Evolutionary conservation across 2,329 filamentous ascomycete species (phyloP), one percentile per base, ranked within the genome.

Genomic region (Amauroascus verrucosus): DNA sequence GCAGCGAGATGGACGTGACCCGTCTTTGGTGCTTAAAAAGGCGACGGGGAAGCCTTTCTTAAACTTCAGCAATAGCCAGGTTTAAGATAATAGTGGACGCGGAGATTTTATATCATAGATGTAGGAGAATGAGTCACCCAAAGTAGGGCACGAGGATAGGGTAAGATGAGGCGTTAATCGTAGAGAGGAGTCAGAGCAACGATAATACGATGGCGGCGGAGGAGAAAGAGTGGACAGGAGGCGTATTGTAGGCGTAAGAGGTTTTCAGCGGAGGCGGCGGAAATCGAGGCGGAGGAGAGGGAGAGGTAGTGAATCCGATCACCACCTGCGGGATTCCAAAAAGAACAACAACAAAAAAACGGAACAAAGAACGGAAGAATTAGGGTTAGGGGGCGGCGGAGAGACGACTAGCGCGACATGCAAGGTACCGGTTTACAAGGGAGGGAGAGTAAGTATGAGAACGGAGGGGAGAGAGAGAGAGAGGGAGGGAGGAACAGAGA

Each of bases 21-120:
- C 57, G 57, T 59, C 57, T 59, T 59, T 54, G 33, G 14, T 26
- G 18, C 16, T 30, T 48, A 48, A 41, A 51, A 54, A 59, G 57
- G 57, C 50, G 57, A 59, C 57, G 57, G 57, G 54, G 41, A 52
- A 24, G 26, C 26, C 45, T 56, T 46, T 57, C 44, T 56, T 52
- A 58, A 48, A 50, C 33, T 40, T 32, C 41, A 37, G 4, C 11
- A 28, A 50, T 16, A 57, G 43, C 56, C 57, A 59, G 55, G 33
- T 44, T 58, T 45, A 46, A 49, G 26, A 20, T 47, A 6, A 14
- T 35, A 14, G 40, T n/a, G 28, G 26, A 35, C n/a, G 9, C 26
- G 26, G 28, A 33, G 11, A 16, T 8, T 22, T 48, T 24, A 38
- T 47, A 28, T 24, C 18, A n/a, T 11, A 3, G 18, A 18, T 14